phyloP scores from a whole-genome alignment of 148 eudicot genomes.

The Camellia lanceoleosa region DNA sequence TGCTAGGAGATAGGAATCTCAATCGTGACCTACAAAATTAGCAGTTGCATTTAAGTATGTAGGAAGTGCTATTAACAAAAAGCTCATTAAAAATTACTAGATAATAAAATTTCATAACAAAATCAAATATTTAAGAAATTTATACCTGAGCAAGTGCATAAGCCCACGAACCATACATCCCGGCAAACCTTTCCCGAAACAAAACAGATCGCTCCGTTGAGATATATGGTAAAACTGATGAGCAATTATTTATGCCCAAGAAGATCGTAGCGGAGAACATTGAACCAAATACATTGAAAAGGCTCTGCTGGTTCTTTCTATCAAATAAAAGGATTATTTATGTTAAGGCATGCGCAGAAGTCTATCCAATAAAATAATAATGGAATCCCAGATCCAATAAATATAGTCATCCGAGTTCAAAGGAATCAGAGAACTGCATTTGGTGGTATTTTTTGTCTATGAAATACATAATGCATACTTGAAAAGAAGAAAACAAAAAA shows the following conservation, averaged over 20 bases:
- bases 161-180: slow-evolving; percentile 82
- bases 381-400: neutral
- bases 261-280: slow-evolving; percentile 49
- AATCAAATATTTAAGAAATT: neutral
- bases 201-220: slow-evolving; percentile 61
- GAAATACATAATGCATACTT: neutral
- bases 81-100: neutral
- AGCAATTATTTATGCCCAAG: slow-evolving; percentile 58
- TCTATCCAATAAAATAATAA: neutral
- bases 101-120: neutral
- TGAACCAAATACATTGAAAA: slow-evolving; percentile 59
- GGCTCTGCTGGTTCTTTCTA: slow-evolving; percentile 64
- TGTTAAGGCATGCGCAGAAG: neutral
- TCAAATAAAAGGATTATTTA: slow-evolving; percentile 8
- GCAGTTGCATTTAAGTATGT: neutral
- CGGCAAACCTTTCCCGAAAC: slow-evolving; percentile 78
- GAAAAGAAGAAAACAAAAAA: neutral
- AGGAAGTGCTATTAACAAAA: neutral
- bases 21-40: slow-evolving; percentile 44
- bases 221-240: slow-evolving; percentile 46
- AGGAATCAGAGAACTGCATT: neutral
- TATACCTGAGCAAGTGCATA: slow-evolving; percentile 84
- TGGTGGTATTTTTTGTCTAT: neutral
- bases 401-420: neutral
- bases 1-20: slow-evolving; percentile 60